phyloP scores from a whole-genome alignment of 768 basidiomycete genomes.

The Auricularia cornea region DNA sequence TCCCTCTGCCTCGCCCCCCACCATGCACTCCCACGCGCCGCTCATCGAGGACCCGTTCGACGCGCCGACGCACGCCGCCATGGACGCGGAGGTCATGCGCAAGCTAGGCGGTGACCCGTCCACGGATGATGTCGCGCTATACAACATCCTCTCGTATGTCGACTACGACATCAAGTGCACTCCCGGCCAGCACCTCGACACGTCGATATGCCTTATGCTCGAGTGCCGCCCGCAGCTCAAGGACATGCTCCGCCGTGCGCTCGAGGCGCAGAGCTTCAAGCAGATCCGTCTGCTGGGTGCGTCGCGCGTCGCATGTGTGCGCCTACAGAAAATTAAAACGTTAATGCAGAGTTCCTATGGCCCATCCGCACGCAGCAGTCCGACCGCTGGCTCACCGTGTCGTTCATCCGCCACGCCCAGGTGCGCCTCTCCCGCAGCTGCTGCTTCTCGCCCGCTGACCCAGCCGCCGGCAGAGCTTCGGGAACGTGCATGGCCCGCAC shows the following conservation, averaged over 20 bases:
- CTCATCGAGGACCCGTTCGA: neutral
- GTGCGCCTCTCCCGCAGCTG: neutral
- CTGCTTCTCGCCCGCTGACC: neutral
- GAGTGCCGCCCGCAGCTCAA: neutral
- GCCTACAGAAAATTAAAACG: neutral
- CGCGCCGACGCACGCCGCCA: neutral
- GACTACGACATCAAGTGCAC: neutral
- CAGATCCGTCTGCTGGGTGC: neutral
- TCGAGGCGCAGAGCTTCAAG: neutral
- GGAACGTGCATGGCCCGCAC: neutral
- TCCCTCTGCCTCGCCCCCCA: neutral
- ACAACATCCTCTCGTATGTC: neutral
- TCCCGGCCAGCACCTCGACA: neutral
- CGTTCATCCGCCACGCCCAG: neutral
- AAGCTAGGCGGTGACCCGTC: neutral
- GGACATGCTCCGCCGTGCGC: neutral
- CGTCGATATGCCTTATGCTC: neutral
- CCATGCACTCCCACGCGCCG: neutral
- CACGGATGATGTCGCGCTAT: neutral
- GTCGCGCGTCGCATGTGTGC: neutral
- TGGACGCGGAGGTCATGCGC: slow-evolving; percentile 1
- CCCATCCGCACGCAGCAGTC: slow-evolving; percentile 74
- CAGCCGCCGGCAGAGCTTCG: neutral
- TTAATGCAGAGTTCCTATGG: slow-evolving; percentile 11
- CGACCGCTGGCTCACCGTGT: slow-evolving; percentile 59